Conservation (phyloP, 164 flowering plant species). For the Kingdonia uniflora region DNA sequence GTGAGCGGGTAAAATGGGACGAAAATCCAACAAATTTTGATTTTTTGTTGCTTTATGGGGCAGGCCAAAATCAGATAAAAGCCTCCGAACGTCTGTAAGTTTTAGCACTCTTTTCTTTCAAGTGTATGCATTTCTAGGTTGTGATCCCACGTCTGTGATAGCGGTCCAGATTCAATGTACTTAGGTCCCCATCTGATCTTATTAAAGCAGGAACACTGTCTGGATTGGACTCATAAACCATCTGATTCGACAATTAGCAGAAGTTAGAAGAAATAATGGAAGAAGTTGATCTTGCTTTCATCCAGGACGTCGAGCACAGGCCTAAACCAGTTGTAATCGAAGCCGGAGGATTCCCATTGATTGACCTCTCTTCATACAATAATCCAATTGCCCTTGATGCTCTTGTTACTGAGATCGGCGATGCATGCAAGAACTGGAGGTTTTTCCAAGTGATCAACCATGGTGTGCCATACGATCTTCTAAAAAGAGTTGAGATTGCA, state of each 20-base stretch:
- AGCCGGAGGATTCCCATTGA: slow-evolving; percentile 33
- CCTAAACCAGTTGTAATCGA: slow-evolving; percentile 18
- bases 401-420: slow-evolving; percentile 25
- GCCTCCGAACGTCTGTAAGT: too few species aligned
- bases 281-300: slow-evolving; percentile 18
- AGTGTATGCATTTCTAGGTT: too few species aligned
- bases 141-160: too few species aligned
- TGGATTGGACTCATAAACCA: too few species aligned
- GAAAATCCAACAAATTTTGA: too few species aligned
- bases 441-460: slow-evolving; percentile 74
- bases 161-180: too few species aligned
- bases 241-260: neutral
- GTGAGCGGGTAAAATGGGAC: too few species aligned
- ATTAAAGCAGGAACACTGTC: too few species aligned
- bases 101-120: too few species aligned
- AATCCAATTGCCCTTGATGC: slow-evolving; percentile 3
- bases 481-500: slow-evolving; percentile 13
- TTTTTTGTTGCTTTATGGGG: too few species aligned
- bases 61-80: too few species aligned
- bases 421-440: slow-evolving; percentile 54
- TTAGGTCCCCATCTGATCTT: too few species aligned
- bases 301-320: slow-evolving; percentile 42
- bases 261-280: neutral
- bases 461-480: slow-evolving; percentile 38
- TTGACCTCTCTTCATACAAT: slow-evolving; percentile 30